phyloP scores from a whole-genome alignment of 2,329 filamentous ascomycete species.

The Fusarium subglutinans region DNA sequence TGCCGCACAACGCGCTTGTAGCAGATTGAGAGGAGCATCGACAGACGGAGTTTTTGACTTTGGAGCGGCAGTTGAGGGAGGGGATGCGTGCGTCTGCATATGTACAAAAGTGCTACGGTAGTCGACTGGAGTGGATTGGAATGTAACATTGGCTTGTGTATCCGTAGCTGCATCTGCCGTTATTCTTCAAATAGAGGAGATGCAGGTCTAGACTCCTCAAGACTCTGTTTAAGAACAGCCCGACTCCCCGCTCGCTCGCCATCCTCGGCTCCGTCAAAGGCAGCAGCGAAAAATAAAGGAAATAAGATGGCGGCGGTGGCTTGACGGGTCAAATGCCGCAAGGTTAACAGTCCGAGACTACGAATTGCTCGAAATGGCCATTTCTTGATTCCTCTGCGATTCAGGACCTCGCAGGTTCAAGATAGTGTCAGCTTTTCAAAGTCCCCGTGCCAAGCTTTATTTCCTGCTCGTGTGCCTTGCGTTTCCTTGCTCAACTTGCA shows the following conservation, averaged over 20 bases:
- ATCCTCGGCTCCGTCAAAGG: background rate
- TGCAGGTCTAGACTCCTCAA: slow-evolving; percentile 13
- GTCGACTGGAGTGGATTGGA: background rate
- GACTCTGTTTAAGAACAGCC: background rate
- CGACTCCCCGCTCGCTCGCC: background rate
- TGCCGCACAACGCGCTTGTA: slow-evolving; percentile 11
- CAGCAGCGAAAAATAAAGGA: background rate
- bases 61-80: slow-evolving; percentile 11
- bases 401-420: background rate
- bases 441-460: slow-evolving; percentile 24
- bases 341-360: slow-evolving; percentile 1
- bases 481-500: slow-evolving; percentile 12
- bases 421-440: background rate
- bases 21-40: background rate
- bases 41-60: background rate
- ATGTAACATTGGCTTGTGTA: background rate
- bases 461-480: slow-evolving; percentile 1
- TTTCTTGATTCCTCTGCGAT: background rate
- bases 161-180: slow-evolving; percentile 7
- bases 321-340: slow-evolving; percentile 13
- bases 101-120: slow-evolving; percentile 13
- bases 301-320: slow-evolving; percentile 21
- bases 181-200: slow-evolving; percentile 21
- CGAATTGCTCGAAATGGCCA: background rate
- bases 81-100: slow-evolving; percentile 1